Evolutionary conservation across 1,284 basidiomycete species (phyloP), one percentile per base, ranked within the genome.

Genomic region (Trichosporon faecale): DNA sequence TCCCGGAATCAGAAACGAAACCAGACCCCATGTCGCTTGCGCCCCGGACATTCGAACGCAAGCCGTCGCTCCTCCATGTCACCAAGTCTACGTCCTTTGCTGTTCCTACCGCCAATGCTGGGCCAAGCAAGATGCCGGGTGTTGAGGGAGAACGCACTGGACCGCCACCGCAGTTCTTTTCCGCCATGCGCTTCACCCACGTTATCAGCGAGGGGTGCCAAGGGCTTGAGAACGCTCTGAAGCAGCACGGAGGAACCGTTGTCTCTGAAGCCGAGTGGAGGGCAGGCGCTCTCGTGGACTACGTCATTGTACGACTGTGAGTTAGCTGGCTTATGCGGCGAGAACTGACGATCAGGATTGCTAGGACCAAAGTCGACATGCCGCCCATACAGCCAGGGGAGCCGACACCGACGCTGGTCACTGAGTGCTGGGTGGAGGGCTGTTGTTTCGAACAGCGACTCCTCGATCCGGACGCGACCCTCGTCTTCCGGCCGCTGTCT

Each of bases 371-470:
- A 11, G 63, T 64, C 35, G 33, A 29, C 64, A 65, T 60, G 21
- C 31, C 37, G 7, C 66, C 69, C 1, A 27, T 23, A 11, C 57
- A 64, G 46, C 65, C 65, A 16, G 67, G 61, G 5, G 33, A 27
- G 63, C 18, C 33, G 70, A 31, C 52, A 25, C 68, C 76, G 33
- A 68, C 49, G 25, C 65, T 80, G 1, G 81, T 83, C 16, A 84
- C 83, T 0, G 82, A 83, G 67, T 82, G 80, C 71, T 84, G 81
- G 81, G 75, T 84, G 23, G 83, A 84, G 66, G 77, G 75, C 18
- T 83, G 82, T 67, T 76, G 78, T 49, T 78, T 76, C 68, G 76
- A 79, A 44, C 74, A 77, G 44, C 65, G 64, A 6, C 67, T 84
- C 7, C 68, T 82, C 5, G 64, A 74, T 9, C 77, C 77, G 2